Base-by-base conservation (phyloP, 176 grass and related monocot genomes). In the Puccinellia tenuiflora region DNA sequence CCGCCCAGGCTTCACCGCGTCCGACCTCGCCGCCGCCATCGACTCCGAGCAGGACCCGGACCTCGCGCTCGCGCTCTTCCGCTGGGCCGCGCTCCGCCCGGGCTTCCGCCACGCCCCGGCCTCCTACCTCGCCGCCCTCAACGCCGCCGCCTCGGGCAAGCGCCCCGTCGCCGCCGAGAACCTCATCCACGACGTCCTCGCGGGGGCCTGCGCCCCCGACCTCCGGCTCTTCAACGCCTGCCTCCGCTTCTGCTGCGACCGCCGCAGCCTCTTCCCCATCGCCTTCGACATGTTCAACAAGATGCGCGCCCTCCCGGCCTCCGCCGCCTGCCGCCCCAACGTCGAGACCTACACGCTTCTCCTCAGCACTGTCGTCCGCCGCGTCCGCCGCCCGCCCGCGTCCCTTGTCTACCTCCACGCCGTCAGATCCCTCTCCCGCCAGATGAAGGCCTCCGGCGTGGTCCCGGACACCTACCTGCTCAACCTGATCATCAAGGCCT, bases 261-360 rank as follows among this genome's bases (percentile, higher is more conserved):
- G 91, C 64, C 89, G 85, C 76, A 86, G 81, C 81, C 91, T 99
- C 76, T 96, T 99, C 80, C 88, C 91, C 56, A 71, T 92, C 34
- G 91, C 87, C 61, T 99, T 99, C 77, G 91, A 99, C 88, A 75
- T 96, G 42, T 93, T 93, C 89, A 99, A 99, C 82, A 91, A 91
- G 80, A 95, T 99, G 93, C 88, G 82, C 20, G 65, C 52, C 11
- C 74, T 83, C 39, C 76, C 83, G 28, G 66, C 73, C 25, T 22
- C 78, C 74, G 47, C 79, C 43, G 16, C 35, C 13, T 96, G 87
- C 85, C 87, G 91, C 29, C 93, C 89, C 3, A 81, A 88, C 46
- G 75, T 93, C 9, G 89, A 99, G 73, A 99, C 91, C 48, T 99
- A 96, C 85, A 83, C 83, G 45, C 86, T 99, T 48, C 93, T 98